Percentiles rank a stretch among this genome's conserved stretches.
Conservation (phyloP, 495 filamentous ascomycete species). For the Xylaria grammica region DNA sequence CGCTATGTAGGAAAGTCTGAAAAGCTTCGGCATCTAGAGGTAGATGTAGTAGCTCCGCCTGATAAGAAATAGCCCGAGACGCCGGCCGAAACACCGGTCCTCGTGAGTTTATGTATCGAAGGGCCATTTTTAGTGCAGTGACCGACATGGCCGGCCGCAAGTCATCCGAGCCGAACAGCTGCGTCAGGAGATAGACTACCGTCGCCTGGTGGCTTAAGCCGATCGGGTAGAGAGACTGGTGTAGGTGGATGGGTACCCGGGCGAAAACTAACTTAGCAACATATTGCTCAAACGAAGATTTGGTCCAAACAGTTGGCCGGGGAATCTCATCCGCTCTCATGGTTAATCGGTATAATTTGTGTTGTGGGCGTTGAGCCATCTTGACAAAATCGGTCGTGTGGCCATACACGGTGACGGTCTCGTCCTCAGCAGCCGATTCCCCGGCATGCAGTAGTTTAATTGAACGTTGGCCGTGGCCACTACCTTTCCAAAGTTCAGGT, state of each 20-base stretch:
- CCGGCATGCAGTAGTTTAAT: slow-evolving; percentile 20
- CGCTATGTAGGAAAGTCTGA: slow-evolving; percentile 39
- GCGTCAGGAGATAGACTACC: slow-evolving; percentile 36
- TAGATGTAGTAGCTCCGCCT: slow-evolving; percentile 27
- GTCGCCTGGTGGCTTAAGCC: slow-evolving; percentile 30
- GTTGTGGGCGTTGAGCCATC: slow-evolving; percentile 3
- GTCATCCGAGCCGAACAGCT: slow-evolving; percentile 34
- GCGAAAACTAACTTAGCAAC: slow-evolving; percentile 38
- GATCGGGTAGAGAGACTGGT: slow-evolving; percentile 34
- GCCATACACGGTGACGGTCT: slow-evolving; percentile 26
- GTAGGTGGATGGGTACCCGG: slow-evolving; percentile 29
- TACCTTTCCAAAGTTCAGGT: slow-evolving; percentile 16
- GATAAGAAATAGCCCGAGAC: slow-evolving; percentile 30
- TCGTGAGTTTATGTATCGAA: slow-evolving; percentile 36
- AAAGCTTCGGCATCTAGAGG: slow-evolving; percentile 40
- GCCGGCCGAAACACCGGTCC: slow-evolving; percentile 25
- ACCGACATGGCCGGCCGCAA: slow-evolving; percentile 30
- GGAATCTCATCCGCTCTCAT: slow-evolving; percentile 38
- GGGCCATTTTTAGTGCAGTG: slow-evolving; percentile 45
- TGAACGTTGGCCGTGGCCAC: background rate
- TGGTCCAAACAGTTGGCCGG: slow-evolving; percentile 43
- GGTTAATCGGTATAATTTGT: slow-evolving; percentile 27
- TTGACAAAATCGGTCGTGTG: background rate
- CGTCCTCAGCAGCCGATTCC: slow-evolving; percentile 20
- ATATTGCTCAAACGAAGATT: slow-evolving; percentile 40